Base-by-base conservation (phyloP, 1,284 basidiomycete genomes). In the Trametes pubescens region DNA sequence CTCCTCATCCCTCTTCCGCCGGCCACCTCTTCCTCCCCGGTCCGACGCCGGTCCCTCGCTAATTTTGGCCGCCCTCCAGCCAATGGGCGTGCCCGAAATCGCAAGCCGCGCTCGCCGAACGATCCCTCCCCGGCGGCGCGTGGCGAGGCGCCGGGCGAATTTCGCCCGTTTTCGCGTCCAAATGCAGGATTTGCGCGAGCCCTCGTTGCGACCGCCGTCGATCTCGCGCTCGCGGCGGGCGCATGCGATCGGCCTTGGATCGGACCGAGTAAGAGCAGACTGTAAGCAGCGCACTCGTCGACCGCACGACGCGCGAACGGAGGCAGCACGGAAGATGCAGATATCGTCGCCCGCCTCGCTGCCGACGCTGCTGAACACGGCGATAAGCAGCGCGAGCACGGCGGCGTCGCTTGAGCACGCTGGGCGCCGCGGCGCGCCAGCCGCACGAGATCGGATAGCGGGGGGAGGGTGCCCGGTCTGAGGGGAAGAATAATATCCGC, bases 1-100 rank as follows among this genome's bases (percentile, higher is more conserved):
- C 59, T 61, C 59, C 44, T 61, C 59, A 61, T 55, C 59, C 58
- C 58, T 59, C 49, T 59, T 16, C 58, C 59, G 59, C 59, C 59
- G 59, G 59, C 59, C 35, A 26, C 52, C 59, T 22, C 52, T 18
- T 26, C 18, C 4, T 13, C 35, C 22, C 53, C 59, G 59, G 59
- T 61, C 59, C 59, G 59, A 61, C 44, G 24, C 59, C 59, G 59
- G 59, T 1, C 24, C 37, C 22, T 21, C n/a, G 32, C 59, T 61
- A 61, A 55, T 55, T 61, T 61, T 61, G 53, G 37, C 35, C 2
- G 43, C 35, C 22, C 6, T 18, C 52, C 26, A 21, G 24, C 59
- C 59, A 61, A 61, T 61, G 16, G 37, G 6, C 32, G 44, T 22
- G 32, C 52, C 8, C 32, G 35, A 37, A 34, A 61, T 49, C n/a